Evolutionary conservation across 805 yeast genomes (phyloP), one percentile per base, ranked within the genome.

Genomic region (Cyberlindnera nakhonratchasimensis): DNA sequence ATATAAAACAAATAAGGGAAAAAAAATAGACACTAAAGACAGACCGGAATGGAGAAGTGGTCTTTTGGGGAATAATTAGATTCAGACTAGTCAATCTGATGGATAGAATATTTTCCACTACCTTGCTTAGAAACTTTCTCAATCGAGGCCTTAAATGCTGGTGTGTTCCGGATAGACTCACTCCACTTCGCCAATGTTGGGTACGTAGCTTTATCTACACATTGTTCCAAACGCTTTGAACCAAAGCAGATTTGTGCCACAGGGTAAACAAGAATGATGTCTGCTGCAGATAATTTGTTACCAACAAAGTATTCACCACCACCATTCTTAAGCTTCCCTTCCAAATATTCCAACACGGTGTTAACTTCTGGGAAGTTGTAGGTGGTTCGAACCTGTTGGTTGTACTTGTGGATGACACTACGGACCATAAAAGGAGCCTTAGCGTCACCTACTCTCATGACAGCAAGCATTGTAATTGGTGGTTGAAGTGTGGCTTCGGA

Each of bases 401-500:
- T 60, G 21, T 79, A 63, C 40, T 62, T 45, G 16, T 65, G 59
- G 4, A 75, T 67, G 8, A 80, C 36, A 5, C 70, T 61, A 34
- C 75, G 71, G 20, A 72, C 42, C 11, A 79, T 74, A 50, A 72
- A 64, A 4, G 83, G 82, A 1, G 75, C 69, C 14, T 55, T 52
- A 6, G 65, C 50, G 4, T 61, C 50, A 44, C 66, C 71, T 6
- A 40, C 42, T 17, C 37, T 20, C 40, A 47, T 20, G n/a, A 47
- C 47, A 8, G 47, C 43, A 21, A 61, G 54, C 45, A 64, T 66
- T 58, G 64, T 64, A 40, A 75, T 57, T 8, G 67, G 61, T 5
- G 78, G 77, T 56, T 75, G 80, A 14, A 83, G 56, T 18, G 85
- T 70, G 1, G 80, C 85, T 59, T 84, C 91, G n/a, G 74, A 58